Conservation (phyloP, 257 asterid species). For the Rhazya stricta region DNA sequence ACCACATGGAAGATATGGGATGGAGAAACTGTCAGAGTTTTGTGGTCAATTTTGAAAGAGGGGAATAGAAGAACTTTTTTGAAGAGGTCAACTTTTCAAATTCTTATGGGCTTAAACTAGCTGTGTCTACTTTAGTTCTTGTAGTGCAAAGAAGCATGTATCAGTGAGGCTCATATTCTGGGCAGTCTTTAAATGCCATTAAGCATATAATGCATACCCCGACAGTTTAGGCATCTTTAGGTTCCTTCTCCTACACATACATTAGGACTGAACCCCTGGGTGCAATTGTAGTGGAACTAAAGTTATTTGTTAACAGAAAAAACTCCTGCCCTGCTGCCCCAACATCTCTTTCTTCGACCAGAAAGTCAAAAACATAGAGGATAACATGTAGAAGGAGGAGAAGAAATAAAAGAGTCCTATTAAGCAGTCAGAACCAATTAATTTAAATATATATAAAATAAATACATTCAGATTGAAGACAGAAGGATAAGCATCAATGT, state of each 20-base stretch:
- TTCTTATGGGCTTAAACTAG: neutral
- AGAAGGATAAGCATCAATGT: neutral
- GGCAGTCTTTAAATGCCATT: neutral
- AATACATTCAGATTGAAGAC: too few relatives aligned
- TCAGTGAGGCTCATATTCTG: neutral
- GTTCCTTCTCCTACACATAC: neutral
- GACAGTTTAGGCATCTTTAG: neutral
- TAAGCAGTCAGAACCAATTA: neutral
- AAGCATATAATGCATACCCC: neutral
- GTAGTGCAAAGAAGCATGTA: neutral
- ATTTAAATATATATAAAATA: neutral
- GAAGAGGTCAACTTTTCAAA: neutral
- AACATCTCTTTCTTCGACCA: neutral
- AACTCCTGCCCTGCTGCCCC: neutral
- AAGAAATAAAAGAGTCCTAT: neutral
- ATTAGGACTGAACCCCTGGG: neutral
- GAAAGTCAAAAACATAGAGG: neutral
- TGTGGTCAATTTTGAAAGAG: too few relatives aligned
- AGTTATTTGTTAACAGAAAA: neutral
- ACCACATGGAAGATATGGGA: neutral
- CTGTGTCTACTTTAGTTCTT: neutral
- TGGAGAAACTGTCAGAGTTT: neutral
- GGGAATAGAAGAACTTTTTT: neutral
- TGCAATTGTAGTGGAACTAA: neutral
- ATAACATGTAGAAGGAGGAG: neutral